Percentiles rank a stretch among this genome's conserved stretches.
Conservation (phyloP, 257 asterid genomes). For the Echium plantagineum region DNA sequence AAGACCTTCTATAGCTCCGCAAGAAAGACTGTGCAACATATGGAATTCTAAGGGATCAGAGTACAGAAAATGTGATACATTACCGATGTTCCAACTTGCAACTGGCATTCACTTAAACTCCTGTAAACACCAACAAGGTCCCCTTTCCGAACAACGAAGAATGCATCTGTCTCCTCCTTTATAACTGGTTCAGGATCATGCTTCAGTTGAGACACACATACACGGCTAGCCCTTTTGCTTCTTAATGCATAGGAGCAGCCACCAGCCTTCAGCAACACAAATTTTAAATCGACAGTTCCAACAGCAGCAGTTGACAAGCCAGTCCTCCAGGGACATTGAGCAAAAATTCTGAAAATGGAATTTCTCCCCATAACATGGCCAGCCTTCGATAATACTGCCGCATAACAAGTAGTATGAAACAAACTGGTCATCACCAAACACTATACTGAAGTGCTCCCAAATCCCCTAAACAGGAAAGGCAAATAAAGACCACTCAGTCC, state of each 20-base stretch:
- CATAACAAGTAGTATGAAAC: constrained; percentile 43
- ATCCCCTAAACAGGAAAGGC: constrained; percentile 11
- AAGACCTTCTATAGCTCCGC: neutral
- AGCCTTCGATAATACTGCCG: constrained; percentile 32
- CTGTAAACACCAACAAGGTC: constrained; percentile 82
- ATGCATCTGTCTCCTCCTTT: constrained; percentile 88
- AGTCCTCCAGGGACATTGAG: constrained; percentile 29
- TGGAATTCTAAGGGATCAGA: neutral
- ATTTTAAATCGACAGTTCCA: constrained; percentile 26
- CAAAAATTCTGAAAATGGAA: constrained; percentile 24
- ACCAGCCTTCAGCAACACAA: constrained; percentile 26
- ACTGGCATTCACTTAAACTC: constrained; percentile 90
- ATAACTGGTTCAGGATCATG: constrained; percentile 26
- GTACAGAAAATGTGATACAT: constrained; percentile 14
- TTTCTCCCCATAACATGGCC: constrained; percentile 25
- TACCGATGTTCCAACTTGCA: constrained; percentile 97
- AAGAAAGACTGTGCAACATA: neutral
- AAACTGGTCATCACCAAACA: constrained; percentile 53
- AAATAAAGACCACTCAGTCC: too few species aligned
- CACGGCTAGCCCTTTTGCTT: constrained; percentile 15
- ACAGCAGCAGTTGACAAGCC: constrained; percentile 25
- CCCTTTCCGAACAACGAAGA: constrained; percentile 90
- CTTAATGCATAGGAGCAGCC: constrained; percentile 43
- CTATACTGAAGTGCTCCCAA: constrained; percentile 20
- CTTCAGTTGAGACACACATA: constrained; percentile 15